Conservation (phyloP, 306 rosid genomes). For the Quillaja saponaria region DNA sequence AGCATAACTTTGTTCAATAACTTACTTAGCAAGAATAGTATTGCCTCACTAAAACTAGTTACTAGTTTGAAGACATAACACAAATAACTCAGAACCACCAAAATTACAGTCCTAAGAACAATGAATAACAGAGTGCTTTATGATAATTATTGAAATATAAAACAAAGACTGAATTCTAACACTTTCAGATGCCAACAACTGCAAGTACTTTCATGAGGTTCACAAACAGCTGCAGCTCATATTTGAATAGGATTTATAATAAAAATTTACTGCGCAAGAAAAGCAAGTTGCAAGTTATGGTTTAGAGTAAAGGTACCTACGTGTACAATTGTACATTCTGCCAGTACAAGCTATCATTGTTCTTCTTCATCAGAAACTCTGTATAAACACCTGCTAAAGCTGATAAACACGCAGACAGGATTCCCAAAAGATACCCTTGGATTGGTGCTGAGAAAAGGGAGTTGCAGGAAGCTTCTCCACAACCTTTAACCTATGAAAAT, state of each 20-base stretch:
- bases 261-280: background rate
- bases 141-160: too few species aligned
- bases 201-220: too few species aligned
- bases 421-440: constrained; percentile 82
- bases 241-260: background rate
- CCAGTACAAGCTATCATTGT: constrained; percentile 93
- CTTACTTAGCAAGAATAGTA: too few species aligned
- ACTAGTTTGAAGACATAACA: too few species aligned
- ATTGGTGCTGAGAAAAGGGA: constrained; percentile 71
- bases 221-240: background rate
- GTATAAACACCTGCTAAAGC: constrained; percentile 96
- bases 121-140: too few species aligned
- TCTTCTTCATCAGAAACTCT: constrained; percentile 95
- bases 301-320: constrained; percentile 58
- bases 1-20: too few species aligned
- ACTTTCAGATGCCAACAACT: too few species aligned
- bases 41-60: too few species aligned
- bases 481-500: constrained; percentile 50
- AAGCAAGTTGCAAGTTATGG: constrained; percentile 19
- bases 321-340: constrained; percentile 94
- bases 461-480: constrained; percentile 63
- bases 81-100: too few species aligned
- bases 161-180: too few species aligned
- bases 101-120: too few species aligned
- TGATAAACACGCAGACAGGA: constrained; percentile 91